phyloP scores from a whole-genome alignment of 2,329 filamentous ascomycete genomes.

The Microdochium nivale region DNA sequence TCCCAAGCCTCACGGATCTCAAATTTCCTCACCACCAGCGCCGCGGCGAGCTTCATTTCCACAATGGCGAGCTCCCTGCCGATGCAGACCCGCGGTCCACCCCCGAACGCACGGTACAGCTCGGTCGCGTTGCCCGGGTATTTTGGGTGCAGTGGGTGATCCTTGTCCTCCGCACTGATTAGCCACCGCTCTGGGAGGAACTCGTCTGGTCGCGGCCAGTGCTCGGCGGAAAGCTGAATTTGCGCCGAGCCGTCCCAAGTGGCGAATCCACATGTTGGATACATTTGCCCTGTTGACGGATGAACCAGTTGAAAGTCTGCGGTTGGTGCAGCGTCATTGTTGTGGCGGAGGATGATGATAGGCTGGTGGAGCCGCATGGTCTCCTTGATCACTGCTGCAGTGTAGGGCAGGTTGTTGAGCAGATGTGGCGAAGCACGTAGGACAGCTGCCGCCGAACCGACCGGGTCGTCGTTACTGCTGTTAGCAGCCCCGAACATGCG shows the following conservation, averaged over 20 bases:
- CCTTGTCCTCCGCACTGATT: slow-evolving; percentile 12
- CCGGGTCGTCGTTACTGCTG: slow-evolving; percentile 10
- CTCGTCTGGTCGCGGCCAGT: slow-evolving; percentile 1
- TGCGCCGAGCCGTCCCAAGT: slow-evolving; percentile 1
- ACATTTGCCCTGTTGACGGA: slow-evolving; percentile 23
- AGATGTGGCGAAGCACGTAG: slow-evolving; percentile 12
- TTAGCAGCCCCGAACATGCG: slow-evolving; percentile 18
- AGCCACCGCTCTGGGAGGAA: slow-evolving; percentile 4
- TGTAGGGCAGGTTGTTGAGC: slow-evolving; percentile 25
- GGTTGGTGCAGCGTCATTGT: slow-evolving; percentile 3
- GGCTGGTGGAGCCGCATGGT: slow-evolving; percentile 22
- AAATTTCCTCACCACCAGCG: slow-evolving; percentile 38
- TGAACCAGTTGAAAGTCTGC: neutral
- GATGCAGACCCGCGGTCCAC: slow-evolving; percentile 40
- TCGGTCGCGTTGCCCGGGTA: slow-evolving; percentile 32
- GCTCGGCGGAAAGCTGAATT: neutral
- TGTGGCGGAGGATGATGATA: slow-evolving; percentile 26
- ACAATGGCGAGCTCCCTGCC: slow-evolving; percentile 40
- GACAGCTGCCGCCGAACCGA: neutral
- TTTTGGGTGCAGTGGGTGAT: slow-evolving; percentile 7
- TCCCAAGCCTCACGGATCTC: slow-evolving; percentile 31
- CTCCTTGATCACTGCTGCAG: slow-evolving; percentile 27
- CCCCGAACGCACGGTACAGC: slow-evolving; percentile 36
- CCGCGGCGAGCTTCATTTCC: slow-evolving; percentile 41
- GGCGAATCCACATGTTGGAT: slow-evolving; percentile 10